Evolutionary conservation across 495 filamentous ascomycete genomes (phyloP), one percentile per base, ranked within the genome.

Genomic region (Daldinia childiae): DNA sequence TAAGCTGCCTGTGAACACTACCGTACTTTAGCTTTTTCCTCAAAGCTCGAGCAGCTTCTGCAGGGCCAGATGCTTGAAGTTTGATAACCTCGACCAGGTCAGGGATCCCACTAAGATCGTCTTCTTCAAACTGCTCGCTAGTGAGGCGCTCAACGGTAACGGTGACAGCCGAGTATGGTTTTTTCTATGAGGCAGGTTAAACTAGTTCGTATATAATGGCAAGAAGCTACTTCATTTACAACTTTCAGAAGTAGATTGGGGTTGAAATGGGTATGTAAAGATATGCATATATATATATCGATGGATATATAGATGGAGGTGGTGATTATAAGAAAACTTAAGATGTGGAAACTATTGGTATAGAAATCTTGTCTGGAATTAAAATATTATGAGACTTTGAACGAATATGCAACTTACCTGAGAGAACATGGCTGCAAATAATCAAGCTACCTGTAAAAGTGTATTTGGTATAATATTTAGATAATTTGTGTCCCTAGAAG

Each of bases 1-100:
- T 89, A 6, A 99, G 85, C 78, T 98, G 96, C 17, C 93, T 90
- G 77, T 98, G 94, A 19, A 95, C 82, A 70, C 88, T 97, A 60
- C 96, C 96, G 79, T 99, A 99, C 80, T 98, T 98, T 87, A 99
- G 87, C 84, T 99, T 98, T 89, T 98, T 99, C 54, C 96, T 88
- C 72, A 98, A 87, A 21, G 96, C 95, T 77, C 96, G 88, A 68
- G 93, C 92, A 57, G 94, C 94, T 82, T 99, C 96, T 6, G 88
- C 88, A 1, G 96, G 94, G 2, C 96, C 96, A 19, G 91, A 91
- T 52, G 87, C 87, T 80, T 98, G 96, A 57, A 99, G 89, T 66
- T 91, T 90, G 70, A 99, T 90, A 55, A 93, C 92, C 80, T 99
- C 96, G 68, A 98, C 90, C 26, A 99, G 87, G 76, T 98, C 95